These are phyloP conservation scores for Casuarina equisetifolia DNA, from an alignment of 306 rosid species.

Conservation along the genomic window DNA sequence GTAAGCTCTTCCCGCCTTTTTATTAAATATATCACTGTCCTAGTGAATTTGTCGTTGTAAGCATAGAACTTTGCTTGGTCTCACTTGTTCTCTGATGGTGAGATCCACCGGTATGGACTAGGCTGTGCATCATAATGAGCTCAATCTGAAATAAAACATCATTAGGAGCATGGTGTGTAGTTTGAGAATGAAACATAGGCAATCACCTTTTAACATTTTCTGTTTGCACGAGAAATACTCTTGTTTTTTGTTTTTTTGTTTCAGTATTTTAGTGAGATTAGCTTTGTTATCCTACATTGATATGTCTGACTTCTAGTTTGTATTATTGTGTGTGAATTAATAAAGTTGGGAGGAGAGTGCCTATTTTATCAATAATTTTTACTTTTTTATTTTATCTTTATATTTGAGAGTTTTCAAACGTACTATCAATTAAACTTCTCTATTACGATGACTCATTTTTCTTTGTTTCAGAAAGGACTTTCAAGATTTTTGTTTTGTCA, in stretches of 20 bases:
- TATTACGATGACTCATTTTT: background rate
- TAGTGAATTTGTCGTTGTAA: background rate
- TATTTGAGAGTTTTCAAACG: background rate
- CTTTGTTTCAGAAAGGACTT: background rate
- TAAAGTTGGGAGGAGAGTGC: background rate
- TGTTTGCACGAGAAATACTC: background rate
- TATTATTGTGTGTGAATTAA: background rate
- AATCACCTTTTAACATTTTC: background rate
- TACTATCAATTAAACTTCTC: background rate
- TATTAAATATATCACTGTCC: constrained; percentile 23
- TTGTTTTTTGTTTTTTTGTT: no score
- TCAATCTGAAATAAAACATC: background rate
- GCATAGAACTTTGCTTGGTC: background rate
- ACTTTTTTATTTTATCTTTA: background rate
- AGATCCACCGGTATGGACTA: background rate
- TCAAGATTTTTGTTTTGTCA: background rate
- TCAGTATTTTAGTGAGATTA: background rate
- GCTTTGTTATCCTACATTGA: background rate
- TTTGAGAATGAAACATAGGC: constrained; percentile 1
- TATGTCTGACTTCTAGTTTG: background rate
- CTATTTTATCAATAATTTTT: background rate
- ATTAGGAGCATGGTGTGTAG: background rate
- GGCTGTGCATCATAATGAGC: background rate
- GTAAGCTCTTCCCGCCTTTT: constrained; percentile 23
- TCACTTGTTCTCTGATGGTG: no score